A percentile compares a stretch with the other conserved stretches of the same genome.
These are phyloP conservation scores for Rhododendron griersonianum DNA, from an alignment of 148 eudicot species.

Conservation along the genomic window DNA sequence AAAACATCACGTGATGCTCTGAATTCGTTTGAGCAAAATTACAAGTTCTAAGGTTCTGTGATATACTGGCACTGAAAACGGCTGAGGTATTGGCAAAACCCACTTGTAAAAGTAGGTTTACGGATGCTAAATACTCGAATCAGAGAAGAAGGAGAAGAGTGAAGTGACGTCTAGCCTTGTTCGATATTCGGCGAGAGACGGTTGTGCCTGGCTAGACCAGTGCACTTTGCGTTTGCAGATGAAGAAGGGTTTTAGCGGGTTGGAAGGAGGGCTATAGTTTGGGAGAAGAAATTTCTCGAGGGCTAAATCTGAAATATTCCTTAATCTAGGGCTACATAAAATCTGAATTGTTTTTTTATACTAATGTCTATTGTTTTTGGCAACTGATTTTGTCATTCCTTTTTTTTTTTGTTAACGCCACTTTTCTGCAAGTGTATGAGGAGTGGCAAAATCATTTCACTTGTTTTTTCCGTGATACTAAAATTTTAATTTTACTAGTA, in stretches of 20 bases:
- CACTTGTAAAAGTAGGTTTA: background rate
- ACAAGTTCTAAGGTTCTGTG: background rate
- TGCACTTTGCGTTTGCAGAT: background rate
- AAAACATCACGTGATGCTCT: background rate
- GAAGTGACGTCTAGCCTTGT: background rate
- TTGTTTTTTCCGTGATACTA: too few species aligned
- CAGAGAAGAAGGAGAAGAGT: background rate
- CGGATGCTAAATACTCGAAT: background rate
- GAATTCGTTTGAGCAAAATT: background rate
- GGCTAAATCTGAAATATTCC: too few species aligned
- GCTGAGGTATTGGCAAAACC: background rate
- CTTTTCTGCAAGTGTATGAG: too few species aligned
- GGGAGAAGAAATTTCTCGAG: background rate
- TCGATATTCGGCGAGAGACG: background rate
- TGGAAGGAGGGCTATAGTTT: background rate
- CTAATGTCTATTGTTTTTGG: too few species aligned
- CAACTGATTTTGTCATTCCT: too few species aligned
- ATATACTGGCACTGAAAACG: background rate
- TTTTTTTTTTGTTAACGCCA: too few species aligned
- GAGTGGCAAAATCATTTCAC: too few species aligned
- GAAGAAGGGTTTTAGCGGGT: background rate
- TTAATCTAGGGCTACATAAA: too few species aligned
- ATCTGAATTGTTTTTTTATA: too few species aligned
- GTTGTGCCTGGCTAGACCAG: background rate
- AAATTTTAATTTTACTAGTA: too few species aligned